These are phyloP conservation scores for Beauveria caledonica DNA, from an alignment of 2,329 filamentous ascomycete genomes.

Conservation along the genomic window DNA sequence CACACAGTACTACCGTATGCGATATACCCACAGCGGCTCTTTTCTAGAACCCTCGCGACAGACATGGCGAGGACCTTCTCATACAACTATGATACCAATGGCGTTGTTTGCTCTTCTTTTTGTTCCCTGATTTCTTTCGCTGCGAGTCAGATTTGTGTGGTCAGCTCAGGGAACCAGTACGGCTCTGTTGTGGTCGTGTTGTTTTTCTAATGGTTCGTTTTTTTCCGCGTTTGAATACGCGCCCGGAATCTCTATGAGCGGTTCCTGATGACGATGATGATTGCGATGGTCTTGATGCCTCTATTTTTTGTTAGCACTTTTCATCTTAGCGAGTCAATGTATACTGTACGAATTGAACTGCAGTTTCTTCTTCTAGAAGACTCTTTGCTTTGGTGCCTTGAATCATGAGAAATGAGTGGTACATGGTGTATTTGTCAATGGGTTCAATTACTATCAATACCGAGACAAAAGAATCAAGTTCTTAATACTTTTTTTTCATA, in stretches of 20 bases:
- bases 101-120: slow-evolving; percentile 2
- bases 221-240: background rate
- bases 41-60: background rate
- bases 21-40: background rate
- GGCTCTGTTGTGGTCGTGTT: background rate
- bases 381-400: background rate
- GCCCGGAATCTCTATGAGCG: background rate
- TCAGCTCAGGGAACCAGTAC: background rate
- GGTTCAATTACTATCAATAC: background rate
- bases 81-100: slow-evolving; percentile 3
- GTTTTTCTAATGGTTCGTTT: background rate
- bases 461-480: background rate
- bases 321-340: slow-evolving; percentile 13
- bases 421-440: background rate
- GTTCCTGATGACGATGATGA: slow-evolving; percentile 4
- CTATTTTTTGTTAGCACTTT: slow-evolving; percentile 11
- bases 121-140: background rate
- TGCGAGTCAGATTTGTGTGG: background rate
- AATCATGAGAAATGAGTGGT: background rate
- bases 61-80: background rate
- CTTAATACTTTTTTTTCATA: background rate
- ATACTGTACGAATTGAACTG: slow-evolving; percentile 11
- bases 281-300: slow-evolving; percentile 9
- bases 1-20: background rate
- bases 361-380: background rate